A percentile compares a stretch with the other conserved stretches of the same genome.
Conservation (phyloP, 495 filamentous ascomycete species). For the Podospora australis region DNA sequence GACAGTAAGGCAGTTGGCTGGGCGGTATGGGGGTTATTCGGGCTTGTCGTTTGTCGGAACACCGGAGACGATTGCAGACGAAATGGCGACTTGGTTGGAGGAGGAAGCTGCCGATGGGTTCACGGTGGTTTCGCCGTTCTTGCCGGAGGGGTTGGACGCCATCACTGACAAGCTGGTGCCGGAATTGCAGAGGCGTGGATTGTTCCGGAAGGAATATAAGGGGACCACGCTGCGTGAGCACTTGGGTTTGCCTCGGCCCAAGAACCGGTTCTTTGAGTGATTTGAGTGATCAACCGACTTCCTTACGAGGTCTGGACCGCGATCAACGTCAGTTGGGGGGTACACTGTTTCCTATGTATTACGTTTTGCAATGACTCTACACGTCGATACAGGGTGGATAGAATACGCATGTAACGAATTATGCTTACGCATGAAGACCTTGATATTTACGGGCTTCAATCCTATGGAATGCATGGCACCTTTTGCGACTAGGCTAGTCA, state of each 20-base stretch:
- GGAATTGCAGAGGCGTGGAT: slow-evolving; percentile 43
- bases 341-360: no score
- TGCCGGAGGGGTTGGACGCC: slow-evolving; percentile 48
- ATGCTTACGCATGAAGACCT: no score
- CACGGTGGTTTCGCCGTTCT: slow-evolving; percentile 42
- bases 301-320: background rate
- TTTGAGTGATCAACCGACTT: background rate
- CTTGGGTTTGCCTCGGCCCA: slow-evolving; percentile 43
- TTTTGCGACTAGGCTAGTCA: background rate
- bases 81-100: slow-evolving; percentile 41
- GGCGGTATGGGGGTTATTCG: slow-evolving; percentile 44
- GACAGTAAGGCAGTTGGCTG: slow-evolving; percentile 45
- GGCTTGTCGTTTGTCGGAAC: slow-evolving; percentile 50
- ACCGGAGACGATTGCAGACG: slow-evolving; percentile 41
- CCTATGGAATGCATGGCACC: no score
- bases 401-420: no score
- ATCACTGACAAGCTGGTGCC: slow-evolving; percentile 43
- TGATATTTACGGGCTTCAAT: no score
- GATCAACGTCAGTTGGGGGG: background rate
- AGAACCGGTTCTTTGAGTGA: slow-evolving; percentile 45
- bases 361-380: no score
- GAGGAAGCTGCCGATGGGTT: slow-evolving; percentile 43
- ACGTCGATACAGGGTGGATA: no score
- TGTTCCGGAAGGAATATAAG: slow-evolving; percentile 45
- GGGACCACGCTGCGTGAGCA: slow-evolving; percentile 43